Percentiles rank a stretch among this genome's conserved stretches.
These are phyloP conservation scores for Neonothopanus nambi DNA, from an alignment of 1,284 basidiomycete species.

Conservation along the genomic window DNA sequence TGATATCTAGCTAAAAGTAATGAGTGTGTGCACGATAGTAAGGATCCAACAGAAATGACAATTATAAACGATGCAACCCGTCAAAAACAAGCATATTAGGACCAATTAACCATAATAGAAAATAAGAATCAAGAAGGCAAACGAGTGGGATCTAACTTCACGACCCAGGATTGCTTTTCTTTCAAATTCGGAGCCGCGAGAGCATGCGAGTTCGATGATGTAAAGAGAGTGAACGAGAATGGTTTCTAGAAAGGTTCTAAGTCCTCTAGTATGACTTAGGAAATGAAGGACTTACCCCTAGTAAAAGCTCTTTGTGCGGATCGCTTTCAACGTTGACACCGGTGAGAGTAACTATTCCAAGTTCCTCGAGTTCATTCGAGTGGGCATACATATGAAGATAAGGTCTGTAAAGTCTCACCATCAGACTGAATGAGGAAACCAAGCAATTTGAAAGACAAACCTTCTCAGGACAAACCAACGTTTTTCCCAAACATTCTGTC, in stretches of 20 bases:
- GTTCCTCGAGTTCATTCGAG: constrained; percentile 82
- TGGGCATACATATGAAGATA: constrained; percentile 87
- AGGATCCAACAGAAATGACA: background rate
- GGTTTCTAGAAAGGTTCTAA: constrained; percentile 56
- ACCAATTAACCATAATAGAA: constrained; percentile 6
- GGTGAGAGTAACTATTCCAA: constrained; percentile 80
- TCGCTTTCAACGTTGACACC: constrained; percentile 87
- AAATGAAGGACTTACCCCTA: constrained; percentile 64
- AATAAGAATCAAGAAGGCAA: constrained; percentile 39
- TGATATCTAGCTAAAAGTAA: constrained; percentile 1
- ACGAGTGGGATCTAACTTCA: constrained; percentile 79
- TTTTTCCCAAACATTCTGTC: constrained; percentile 78
- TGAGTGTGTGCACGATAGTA: constrained; percentile 2
- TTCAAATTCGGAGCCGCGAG: constrained; percentile 78
- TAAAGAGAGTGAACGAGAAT: constrained; percentile 86
- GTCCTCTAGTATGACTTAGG: constrained; percentile 3
- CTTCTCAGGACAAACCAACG: constrained; percentile 89
- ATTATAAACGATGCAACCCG: constrained; percentile 15
- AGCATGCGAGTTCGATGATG: constrained; percentile 87
- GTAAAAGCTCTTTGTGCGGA: constrained; percentile 81
- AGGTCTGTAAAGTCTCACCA: constrained; percentile 52
- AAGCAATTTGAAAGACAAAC: constrained; percentile 39
- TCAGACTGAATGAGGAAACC: constrained; percentile 14
- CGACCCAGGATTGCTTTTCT: constrained; percentile 82
- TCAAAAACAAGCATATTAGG: constrained; percentile 22